These are phyloP conservation scores for Leersia perrieri DNA, from an alignment of 176 grass and related monocot species.

Conservation along the genomic window DNA sequence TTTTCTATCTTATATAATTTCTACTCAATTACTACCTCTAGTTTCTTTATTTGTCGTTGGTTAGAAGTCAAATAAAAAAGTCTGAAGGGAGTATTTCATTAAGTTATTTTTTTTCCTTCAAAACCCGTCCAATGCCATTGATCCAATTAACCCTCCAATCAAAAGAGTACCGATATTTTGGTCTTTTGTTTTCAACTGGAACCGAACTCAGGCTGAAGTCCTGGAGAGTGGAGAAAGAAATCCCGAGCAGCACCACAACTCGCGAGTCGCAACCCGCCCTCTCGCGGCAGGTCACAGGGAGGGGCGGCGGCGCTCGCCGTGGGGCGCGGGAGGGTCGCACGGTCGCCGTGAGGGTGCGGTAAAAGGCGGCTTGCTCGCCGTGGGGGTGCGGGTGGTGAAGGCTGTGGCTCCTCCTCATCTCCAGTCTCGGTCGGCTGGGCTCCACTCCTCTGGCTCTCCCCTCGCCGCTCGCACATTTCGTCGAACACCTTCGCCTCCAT, in stretches of 20 bases:
- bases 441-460: not conserved
- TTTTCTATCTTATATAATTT: too few relatives aligned
- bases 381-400: too few relatives aligned
- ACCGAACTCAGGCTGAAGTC: not conserved
- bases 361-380: not conserved
- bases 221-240: not conserved
- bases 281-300: too few relatives aligned
- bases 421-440: too few relatives aligned
- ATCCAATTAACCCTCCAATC: too few relatives aligned
- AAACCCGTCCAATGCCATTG: not conserved
- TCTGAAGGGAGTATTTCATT: too few relatives aligned
- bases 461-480: conserved; percentile 20
- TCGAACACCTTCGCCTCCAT: conserved; percentile 18
- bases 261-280: not conserved
- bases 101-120: not conserved
- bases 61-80: too few relatives aligned
- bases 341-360: not conserved
- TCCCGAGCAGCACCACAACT: not conserved
- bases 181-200: not conserved
- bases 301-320: not conserved
- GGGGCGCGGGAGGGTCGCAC: too few relatives aligned
- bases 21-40: too few relatives aligned
- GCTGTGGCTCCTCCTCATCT: too few relatives aligned
- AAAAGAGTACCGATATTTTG: too few relatives aligned
- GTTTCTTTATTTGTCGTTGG: too few relatives aligned